A percentile compares a stretch with the other conserved stretches of the same genome.
phyloP scores from a whole-genome alignment of 495 filamentous ascomycete species.

The Articulospora tetracladia region DNA sequence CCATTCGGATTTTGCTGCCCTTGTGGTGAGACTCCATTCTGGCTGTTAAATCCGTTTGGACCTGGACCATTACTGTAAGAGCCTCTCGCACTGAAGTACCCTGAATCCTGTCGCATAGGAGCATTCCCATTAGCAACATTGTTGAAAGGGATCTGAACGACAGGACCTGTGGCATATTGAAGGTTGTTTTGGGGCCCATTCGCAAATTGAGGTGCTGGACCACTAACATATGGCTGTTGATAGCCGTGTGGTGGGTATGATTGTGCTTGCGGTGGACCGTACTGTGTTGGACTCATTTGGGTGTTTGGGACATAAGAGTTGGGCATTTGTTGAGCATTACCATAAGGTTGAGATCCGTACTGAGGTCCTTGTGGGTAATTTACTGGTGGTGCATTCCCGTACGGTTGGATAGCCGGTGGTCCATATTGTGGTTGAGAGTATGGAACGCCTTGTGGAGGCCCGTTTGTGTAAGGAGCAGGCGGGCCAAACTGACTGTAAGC shows the following conservation, averaged over 20 bases:
- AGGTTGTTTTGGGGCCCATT: slow-evolving; percentile 5
- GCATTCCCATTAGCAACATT: not conserved
- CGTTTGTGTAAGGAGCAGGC: slow-evolving; percentile 1
- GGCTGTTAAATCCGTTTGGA: slow-evolving; percentile 5
- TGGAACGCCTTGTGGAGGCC: slow-evolving; percentile 5
- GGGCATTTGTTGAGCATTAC: not conserved
- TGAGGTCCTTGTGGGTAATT: not conserved
- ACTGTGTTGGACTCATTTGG: not conserved
- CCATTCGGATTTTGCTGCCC: not conserved
- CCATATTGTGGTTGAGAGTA: slow-evolving; percentile 6
- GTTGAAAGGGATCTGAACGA: slow-evolving; percentile 6
- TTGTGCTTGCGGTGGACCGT: slow-evolving; percentile 4
- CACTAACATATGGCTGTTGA: not conserved
- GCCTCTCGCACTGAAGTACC: slow-evolving; percentile 20
- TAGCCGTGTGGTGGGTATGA: not conserved
- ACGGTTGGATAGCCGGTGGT: not conserved
- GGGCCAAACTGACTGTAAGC: slow-evolving; percentile 11
- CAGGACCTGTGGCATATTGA: slow-evolving; percentile 1
- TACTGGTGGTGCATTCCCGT: slow-evolving; percentile 1
- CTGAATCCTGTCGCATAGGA: slow-evolving; percentile 25
- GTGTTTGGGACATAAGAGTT: not conserved
- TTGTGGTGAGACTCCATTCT: not conserved
- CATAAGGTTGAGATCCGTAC: slow-evolving; percentile 10
- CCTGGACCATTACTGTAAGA: slow-evolving; percentile 19
- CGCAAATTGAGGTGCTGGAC: not conserved